These are phyloP conservation scores for Hygrocybe coccinea DNA, from an alignment of 768 basidiomycete genomes.

Conservation along the genomic window DNA sequence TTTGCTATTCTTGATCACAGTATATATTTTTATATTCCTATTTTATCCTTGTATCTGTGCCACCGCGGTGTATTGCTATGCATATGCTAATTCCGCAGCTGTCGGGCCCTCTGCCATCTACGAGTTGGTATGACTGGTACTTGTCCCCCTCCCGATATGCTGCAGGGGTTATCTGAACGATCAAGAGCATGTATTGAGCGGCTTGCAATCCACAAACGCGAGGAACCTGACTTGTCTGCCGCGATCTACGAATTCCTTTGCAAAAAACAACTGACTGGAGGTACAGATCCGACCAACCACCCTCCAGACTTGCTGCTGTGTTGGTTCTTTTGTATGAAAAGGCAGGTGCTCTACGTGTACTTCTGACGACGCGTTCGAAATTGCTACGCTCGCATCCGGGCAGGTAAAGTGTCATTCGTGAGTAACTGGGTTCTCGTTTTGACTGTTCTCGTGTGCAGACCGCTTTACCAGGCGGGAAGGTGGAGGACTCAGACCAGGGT, in stretches of 20 bases:
- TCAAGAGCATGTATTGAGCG: slow-evolving; percentile 37
- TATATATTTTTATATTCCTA: not conserved
- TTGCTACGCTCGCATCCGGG: slow-evolving; percentile 64
- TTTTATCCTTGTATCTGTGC: not conserved
- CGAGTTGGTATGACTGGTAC: not conserved
- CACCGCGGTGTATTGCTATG: too few species aligned
- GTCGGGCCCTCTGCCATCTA: not conserved
- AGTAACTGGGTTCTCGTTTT: not conserved
- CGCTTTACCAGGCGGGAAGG: slow-evolving; percentile 78
- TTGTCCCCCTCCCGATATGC: slow-evolving; percentile 14
- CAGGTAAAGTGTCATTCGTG: slow-evolving; percentile 16
- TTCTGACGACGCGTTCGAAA: slow-evolving; percentile 84
- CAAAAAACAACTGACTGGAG: slow-evolving; percentile 2
- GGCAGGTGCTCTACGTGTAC: slow-evolving; percentile 61
- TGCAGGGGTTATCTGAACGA: slow-evolving; percentile 25
- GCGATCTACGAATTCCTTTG: slow-evolving; percentile 15
- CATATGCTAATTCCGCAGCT: too few species aligned
- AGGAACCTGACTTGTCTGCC: slow-evolving; percentile 53
- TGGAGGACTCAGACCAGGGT: slow-evolving; percentile 59
- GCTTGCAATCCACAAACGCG: slow-evolving; percentile 29
- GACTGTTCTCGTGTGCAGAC: slow-evolving; percentile 40
- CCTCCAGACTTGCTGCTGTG: slow-evolving; percentile 62
- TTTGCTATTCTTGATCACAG: too few species aligned
- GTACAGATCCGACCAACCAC: slow-evolving; percentile 31
- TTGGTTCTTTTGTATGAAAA: slow-evolving; percentile 75